These are phyloP conservation scores for Aegilops speltoides DNA, from an alignment of 176 grass and related monocot genomes.

Conservation along the genomic window DNA sequence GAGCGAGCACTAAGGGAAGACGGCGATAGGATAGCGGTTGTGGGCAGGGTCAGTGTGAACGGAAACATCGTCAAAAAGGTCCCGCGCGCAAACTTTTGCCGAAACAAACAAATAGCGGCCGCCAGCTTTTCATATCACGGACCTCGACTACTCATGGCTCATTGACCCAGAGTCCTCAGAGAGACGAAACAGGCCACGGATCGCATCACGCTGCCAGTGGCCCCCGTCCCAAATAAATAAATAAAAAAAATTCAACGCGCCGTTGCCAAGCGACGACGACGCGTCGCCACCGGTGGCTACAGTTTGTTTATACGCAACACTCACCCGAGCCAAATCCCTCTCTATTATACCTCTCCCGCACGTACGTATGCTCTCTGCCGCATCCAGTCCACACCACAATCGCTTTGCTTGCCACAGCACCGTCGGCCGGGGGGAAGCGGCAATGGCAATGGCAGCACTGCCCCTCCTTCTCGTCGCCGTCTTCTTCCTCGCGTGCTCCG, in stretches of 20 bases:
- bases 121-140: not conserved
- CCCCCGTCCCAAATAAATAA: not conserved
- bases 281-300: not conserved
- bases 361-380: not conserved
- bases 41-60: too few relatives aligned
- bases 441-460: not conserved
- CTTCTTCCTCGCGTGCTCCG: not conserved
- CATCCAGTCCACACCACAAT: not conserved
- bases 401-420: not conserved
- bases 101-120: not conserved
- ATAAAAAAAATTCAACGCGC: not conserved
- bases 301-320: not conserved
- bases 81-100: not conserved
- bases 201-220: not conserved
- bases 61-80: not conserved
- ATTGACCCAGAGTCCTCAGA: not conserved
- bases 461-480: not conserved
- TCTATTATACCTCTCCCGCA: not conserved
- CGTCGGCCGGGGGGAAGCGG: not conserved
- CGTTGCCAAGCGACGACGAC: not conserved
- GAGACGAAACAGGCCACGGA: not conserved
- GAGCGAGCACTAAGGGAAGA: too few relatives aligned
- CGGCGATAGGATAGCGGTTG: too few relatives aligned
- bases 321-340: not conserved
- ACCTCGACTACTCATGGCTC: not conserved